Conservation (phyloP, 805 yeast genomes). For the Candida broadrunensis region DNA sequence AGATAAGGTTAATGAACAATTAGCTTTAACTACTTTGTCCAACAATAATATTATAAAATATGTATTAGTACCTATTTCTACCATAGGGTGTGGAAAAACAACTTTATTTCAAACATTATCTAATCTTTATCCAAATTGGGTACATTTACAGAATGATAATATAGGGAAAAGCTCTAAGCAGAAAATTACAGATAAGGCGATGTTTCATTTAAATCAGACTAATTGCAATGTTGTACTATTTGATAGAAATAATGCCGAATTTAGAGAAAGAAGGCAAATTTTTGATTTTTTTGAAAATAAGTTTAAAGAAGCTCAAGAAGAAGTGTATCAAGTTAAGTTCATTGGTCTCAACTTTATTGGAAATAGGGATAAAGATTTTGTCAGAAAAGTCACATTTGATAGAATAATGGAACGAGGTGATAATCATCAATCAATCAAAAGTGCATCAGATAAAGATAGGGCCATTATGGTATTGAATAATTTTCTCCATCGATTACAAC, state of each 20-base stretch:
- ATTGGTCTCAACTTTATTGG: slow-evolving; percentile 66
- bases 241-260: slow-evolving; percentile 82
- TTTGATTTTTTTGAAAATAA: slow-evolving; percentile 45
- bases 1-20: slow-evolving; percentile 29
- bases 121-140: slow-evolving; percentile 59
- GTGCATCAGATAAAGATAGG: slow-evolving; percentile 42
- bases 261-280: slow-evolving; percentile 65
- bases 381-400: slow-evolving; percentile 52
- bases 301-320: slow-evolving; percentile 38
- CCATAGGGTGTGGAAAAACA: slow-evolving; percentile 94
- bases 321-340: slow-evolving; percentile 42
- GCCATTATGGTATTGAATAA: slow-evolving; percentile 69
- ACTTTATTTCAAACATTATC: slow-evolving; percentile 65
- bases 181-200: slow-evolving; percentile 46
- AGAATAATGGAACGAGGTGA: slow-evolving; percentile 76
- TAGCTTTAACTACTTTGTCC: slow-evolving; percentile 9
- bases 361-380: slow-evolving; percentile 19
- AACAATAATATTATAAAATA: slow-evolving; percentile 47
- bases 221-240: slow-evolving; percentile 53
- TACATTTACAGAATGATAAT: slow-evolving; percentile 80
- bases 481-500: slow-evolving; percentile 68
- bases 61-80: slow-evolving; percentile 78
- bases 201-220: slow-evolving; percentile 21
- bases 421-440: slow-evolving; percentile 81
- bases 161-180: slow-evolving; percentile 46